Evolutionary conservation across 257 asterid species (phyloP).

Genomic region (Solanum lycopersicoides): DNA sequence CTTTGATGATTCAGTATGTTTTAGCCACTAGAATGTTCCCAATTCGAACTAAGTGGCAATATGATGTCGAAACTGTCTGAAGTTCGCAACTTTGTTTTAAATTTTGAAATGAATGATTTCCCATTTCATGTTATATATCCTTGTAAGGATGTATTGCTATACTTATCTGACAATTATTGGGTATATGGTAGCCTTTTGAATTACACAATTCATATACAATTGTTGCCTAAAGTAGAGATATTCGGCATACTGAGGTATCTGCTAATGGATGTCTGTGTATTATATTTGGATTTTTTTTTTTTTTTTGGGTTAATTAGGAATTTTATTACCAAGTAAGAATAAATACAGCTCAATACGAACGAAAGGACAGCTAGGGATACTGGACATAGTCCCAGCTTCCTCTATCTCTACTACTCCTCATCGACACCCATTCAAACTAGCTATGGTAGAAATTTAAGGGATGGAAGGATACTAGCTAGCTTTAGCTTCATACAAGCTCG

Average conservation of each 20-base stretch:
- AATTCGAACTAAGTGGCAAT: background rate
- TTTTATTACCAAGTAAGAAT: no score
- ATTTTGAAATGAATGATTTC: background rate
- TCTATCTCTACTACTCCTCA: no score
- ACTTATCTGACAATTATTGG: background rate
- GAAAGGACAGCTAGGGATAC: no score
- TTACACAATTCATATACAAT: background rate
- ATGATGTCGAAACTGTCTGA: background rate
- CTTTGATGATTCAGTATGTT: background rate
- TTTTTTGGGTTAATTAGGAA: no score
- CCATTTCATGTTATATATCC: background rate
- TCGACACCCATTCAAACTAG: no score
- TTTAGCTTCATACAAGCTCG: background rate
- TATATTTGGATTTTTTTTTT: no score
- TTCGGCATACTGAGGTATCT: background rate
- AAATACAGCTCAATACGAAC: no score
- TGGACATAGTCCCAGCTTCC: no score
- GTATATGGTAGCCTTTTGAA: background rate
- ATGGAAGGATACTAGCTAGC: background rate
- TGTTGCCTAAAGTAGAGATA: no score
- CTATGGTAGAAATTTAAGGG: no score
- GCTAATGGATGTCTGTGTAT: background rate
- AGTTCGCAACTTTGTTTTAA: background rate
- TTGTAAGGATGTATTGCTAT: background rate
- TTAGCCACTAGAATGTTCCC: background rate